A percentile compares a stretch with the other conserved stretches of the same genome.
These are phyloP conservation scores for Globisporangium perplexum DNA, from an alignment of 352 stramenopile genomes.

Conservation along the genomic window DNA sequence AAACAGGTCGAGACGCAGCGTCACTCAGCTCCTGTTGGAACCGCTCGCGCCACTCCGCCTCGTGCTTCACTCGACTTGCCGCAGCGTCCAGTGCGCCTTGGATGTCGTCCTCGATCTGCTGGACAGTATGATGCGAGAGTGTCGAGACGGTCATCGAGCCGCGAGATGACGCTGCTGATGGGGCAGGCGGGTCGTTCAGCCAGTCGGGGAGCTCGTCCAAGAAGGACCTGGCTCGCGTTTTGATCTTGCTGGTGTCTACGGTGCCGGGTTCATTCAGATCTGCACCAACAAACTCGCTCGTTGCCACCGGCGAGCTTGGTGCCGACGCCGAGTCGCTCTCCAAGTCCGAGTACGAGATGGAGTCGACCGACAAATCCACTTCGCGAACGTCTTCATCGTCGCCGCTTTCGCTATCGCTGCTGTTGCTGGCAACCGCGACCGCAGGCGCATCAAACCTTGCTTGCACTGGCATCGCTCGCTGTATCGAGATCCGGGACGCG, in stretches of 20 bases:
- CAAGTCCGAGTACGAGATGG: conserved; percentile 7
- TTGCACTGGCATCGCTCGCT: neutral
- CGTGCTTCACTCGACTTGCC: conserved; percentile 26
- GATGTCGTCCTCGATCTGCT: conserved; percentile 62
- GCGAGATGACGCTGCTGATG: neutral
- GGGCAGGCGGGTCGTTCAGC: conserved; percentile 8
- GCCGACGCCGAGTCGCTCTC: conserved; percentile 5
- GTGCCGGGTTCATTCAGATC: neutral
- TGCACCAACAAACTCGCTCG: neutral
- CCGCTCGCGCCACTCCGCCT: conserved; percentile 28
- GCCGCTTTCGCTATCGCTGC: conserved; percentile 2
- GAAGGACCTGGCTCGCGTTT: conserved; percentile 1
- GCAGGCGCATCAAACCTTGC: no score
- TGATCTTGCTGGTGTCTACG: neutral
- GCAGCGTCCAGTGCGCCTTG: conserved; percentile 46
- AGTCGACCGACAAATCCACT: conserved; percentile 6
- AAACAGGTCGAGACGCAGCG: conserved; percentile 3
- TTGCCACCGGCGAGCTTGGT: neutral
- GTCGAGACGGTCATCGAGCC: neutral
- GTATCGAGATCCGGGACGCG: neutral
- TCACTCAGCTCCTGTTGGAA: conserved; percentile 30
- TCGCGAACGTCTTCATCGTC: conserved; percentile 6
- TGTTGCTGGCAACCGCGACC: neutral
- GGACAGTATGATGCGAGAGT: conserved; percentile 17
- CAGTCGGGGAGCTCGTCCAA: conserved; percentile 15